Percentiles rank a stretch among this genome's conserved stretches.
phyloP scores from a whole-genome alignment of 75 land plant species.

The Adiantum capillusveneris region DNA sequence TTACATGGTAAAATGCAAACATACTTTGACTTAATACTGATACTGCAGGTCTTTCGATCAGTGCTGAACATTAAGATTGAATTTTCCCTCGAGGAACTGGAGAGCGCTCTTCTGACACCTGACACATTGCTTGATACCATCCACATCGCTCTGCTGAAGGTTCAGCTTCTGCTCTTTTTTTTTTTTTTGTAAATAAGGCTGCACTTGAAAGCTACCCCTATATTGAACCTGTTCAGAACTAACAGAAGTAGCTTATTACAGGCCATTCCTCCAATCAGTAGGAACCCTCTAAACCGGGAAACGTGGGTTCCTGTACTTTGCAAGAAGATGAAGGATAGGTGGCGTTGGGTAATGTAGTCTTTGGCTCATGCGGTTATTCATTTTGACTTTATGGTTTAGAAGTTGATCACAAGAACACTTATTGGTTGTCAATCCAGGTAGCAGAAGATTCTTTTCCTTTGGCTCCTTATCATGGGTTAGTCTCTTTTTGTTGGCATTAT shows the following conservation, averaged over 20 bases:
- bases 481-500: background rate
- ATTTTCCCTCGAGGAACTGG: constrained; percentile 87
- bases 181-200: background rate
- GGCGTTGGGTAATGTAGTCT: constrained; percentile 61
- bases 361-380: too few relatives aligned
- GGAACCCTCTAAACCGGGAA: constrained; percentile 37
- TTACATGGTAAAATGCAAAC: too few relatives aligned
- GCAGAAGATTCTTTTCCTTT: constrained; percentile 84
- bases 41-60: constrained; percentile 76
- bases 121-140: constrained; percentile 66
- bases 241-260: constrained; percentile 11
- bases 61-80: constrained; percentile 65
- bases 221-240: background rate
- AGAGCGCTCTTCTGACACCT: constrained; percentile 80
- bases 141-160: constrained; percentile 87
- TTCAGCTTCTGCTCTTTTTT: constrained; percentile 1
- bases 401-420: background rate
- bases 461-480: constrained; percentile 52
- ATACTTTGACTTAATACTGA: too few relatives aligned
- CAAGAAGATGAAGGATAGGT: constrained; percentile 70
- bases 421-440: constrained; percentile 42
- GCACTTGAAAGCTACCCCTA: background rate
- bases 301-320: constrained; percentile 69
- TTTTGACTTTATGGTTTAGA: too few relatives aligned
- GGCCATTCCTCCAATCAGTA: constrained; percentile 79